Percentiles rank a stretch among this genome's conserved stretches.
These are phyloP conservation scores for Pseudozyma sp. DNA, from an alignment of 1,284 basidiomycete genomes.

Conservation along the genomic window DNA sequence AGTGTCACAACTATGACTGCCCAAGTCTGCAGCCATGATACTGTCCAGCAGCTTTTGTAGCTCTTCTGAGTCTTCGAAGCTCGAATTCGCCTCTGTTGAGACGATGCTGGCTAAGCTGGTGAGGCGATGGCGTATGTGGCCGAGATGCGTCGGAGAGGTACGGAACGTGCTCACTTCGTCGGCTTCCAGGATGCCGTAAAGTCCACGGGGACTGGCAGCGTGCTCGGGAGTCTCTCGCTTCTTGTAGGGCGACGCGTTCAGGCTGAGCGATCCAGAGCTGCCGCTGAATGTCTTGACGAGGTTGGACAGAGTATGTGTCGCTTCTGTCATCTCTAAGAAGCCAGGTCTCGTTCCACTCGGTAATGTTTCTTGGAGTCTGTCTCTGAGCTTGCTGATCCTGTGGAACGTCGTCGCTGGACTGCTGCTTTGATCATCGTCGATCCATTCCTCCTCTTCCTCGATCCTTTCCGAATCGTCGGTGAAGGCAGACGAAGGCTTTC, in stretches of 20 bases:
- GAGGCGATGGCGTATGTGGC: constrained; percentile 4
- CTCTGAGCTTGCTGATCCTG: constrained; percentile 6
- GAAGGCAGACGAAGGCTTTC: constrained; percentile 14
- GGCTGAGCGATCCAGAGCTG: constrained; percentile 22
- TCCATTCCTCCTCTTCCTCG: constrained; percentile 31
- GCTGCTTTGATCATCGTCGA: constrained; percentile 16
- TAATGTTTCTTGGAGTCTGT: constrained; percentile 11
- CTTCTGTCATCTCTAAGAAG: constrained; percentile 42
- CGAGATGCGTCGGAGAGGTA: constrained; percentile 1
- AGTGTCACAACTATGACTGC: constrained; percentile 14
- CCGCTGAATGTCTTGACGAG: constrained; percentile 30
- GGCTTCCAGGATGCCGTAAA: constrained; percentile 34
- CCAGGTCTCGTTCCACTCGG: constrained; percentile 19
- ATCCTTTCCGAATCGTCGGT: constrained; percentile 12
- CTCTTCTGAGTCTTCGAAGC: constrained; percentile 47
- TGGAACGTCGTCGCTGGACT: background rate
- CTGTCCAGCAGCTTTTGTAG: constrained; percentile 43
- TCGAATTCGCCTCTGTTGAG: constrained; percentile 48
- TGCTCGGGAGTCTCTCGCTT: constrained; percentile 6
- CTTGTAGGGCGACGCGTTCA: constrained; percentile 24
- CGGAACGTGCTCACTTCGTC: constrained; percentile 5
- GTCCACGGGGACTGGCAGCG: constrained; percentile 5
- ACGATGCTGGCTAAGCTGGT: constrained; percentile 32
- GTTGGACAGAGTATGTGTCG: constrained; percentile 28
- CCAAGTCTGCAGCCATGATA: constrained; percentile 44